Base-by-base conservation (phyloP, 495 filamentous ascomycete species). In the Rostrohypoxylon terebratum region DNA sequence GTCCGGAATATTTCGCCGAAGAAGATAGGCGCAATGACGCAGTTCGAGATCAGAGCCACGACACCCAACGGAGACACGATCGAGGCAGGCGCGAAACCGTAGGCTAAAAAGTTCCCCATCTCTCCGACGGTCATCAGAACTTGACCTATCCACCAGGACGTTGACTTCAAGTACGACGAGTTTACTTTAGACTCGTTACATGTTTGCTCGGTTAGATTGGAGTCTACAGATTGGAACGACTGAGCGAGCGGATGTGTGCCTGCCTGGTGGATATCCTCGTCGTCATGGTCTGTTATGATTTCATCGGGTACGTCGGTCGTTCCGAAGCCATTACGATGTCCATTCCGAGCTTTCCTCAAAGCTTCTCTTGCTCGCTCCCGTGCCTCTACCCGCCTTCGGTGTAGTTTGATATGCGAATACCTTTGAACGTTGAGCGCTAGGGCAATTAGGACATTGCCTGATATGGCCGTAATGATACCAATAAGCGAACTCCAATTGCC, bases 41-140 rank as follows among this genome's bases (percentile, higher is more conserved):
- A 98, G 79, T 99, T 99, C 51, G 94, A 97, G 23, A 99, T 89
- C 65, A 99, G 81, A 2, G 96, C 96, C 0, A 98, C 96, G 20
- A 99, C 96, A 9, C 96, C 96, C 13, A 99, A 83, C 1, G 96
- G 96, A 14, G 93, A 96, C n/a, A 99, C 96, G 68, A 99, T 97
- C 11, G 95, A 98, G 2, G 96, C 96, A 16, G 96, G 94, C n/a
- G 96, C 96, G 77, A 99, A 99, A 10, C 96, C 96, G 77, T 99
- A 99, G 3, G 96, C 96, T 61, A 99, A 85, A 79, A 99, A 99
- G 78, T 99, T 99, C 20, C 96, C 96, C 66, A 90, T 89, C 82
- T 99, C 96, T 13, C 96, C 96, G n/a, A 96, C 80, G 5, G 87
- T 91, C 90, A 98, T 98, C 60, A 99, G 84, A 3, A 93, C 83